Base-by-base conservation (phyloP, 106 monocot genomes). In the Allium fistulosum region DNA sequence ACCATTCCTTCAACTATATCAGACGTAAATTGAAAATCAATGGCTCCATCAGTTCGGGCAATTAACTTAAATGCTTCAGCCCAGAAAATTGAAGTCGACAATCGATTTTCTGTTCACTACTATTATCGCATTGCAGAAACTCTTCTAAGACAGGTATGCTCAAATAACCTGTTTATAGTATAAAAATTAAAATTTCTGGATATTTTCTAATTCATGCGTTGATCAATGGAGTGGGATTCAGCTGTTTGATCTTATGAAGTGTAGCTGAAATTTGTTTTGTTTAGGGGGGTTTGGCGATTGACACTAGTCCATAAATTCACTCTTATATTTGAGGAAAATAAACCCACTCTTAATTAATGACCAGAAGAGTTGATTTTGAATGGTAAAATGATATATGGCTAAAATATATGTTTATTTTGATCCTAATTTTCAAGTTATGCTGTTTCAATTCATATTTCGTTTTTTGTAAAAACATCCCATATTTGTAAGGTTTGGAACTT, bases 111-210 rank as follows among this genome's bases (percentile, higher is more conserved):
- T 47, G 84, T 92, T 48, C 78, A 77, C 18, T 85, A 85, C 73
- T 92, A 92, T 76, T 85, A 85, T 49, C 85, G 92, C 16, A 88
- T 92, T 73, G 92, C 88, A 22, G 77, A 74, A 14, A 88, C 78
- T 58, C 92, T 92, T 26, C 80, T 92, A 71, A 76, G 75, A 26
- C 92, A 92, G 88, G 92, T 92, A 14, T 4, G 37, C 5, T 37
- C 37, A 37, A 6, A 14, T 9, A n/a, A 6, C n/a, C 65, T 51
- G 51, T 57, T 57, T 57, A 11, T 57, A 11, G 14, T 1, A 57
- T 13, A 16, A 57, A 57, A 57, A 13, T 57, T 16, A 13, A 57
- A 4, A 57, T 57, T 57, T 57, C 11, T 3, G 56, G 3, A 5
- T 37, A 37, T 37, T 37, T 57, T 57, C 16, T 57, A 16, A 4